Evolutionary conservation across 73 alveolate genomes (phyloP).

Genomic region (Uronychia setigera): DNA sequence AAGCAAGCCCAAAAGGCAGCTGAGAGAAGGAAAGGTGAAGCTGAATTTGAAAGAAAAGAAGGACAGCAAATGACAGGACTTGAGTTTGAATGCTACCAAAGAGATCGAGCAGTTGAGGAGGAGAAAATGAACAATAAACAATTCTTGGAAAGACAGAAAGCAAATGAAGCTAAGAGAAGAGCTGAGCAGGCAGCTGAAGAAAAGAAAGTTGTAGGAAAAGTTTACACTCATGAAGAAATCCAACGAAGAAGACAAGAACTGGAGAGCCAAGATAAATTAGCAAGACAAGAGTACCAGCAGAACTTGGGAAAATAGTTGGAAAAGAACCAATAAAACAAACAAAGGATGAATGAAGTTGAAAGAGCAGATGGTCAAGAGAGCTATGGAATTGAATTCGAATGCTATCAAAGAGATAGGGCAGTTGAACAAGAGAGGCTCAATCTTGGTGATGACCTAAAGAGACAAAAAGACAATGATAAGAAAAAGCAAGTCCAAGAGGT

Average conservation of each 20-base stretch:
- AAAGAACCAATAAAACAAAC: background rate
- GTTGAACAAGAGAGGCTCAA: background rate
- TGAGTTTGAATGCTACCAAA: constrained; percentile 1
- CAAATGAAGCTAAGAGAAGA: background rate
- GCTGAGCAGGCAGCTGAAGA: background rate
- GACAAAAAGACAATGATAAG: background rate
- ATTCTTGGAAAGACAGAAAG: background rate
- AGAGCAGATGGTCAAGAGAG: background rate
- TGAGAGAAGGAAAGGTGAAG: background rate
- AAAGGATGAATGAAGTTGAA: background rate
- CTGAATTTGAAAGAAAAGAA: background rate
- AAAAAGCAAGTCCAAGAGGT: background rate
- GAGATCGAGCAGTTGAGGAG: background rate
- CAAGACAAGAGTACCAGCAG: background rate
- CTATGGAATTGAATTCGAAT: background rate
- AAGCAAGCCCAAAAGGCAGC: constrained; percentile 4
- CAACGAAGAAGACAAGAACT: background rate
- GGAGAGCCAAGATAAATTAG: background rate
- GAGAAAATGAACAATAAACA: background rate
- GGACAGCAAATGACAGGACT: background rate
- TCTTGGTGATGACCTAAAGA: background rate
- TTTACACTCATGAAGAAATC: background rate
- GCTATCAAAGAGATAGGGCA: background rate
- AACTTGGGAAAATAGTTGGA: background rate
- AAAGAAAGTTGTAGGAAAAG: background rate